Evolutionary conservation across 208 protist species (phyloP), one percentile per base, ranked within the genome.

Genomic region (Crithidia expoeki): DNA sequence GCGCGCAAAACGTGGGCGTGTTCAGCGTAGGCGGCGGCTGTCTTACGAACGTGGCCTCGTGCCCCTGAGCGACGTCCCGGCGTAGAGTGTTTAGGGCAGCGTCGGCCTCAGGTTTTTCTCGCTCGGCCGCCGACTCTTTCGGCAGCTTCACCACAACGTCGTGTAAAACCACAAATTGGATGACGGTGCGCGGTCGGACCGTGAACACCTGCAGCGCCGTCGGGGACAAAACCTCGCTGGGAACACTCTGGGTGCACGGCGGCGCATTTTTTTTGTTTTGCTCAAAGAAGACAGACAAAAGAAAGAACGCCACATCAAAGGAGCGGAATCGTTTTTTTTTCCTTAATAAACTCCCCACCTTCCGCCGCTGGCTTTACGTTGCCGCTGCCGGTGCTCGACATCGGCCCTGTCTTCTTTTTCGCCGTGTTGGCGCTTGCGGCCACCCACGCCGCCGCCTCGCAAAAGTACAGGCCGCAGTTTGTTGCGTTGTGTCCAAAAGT

Each of bases 131-230:
- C 6, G 36, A 25, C 33, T 50, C 51, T 1, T 57, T 56, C 6
- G 79, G 81, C 46, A 74, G 79, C 59, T 74, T 72, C 14, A 88
- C 63, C 30, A 79, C 76, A 10, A 92, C 57, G 3, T 74, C 61
- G 42, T 68, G 66, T 4, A 88, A 46, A 27, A 62, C 60, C 1
- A 88, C 44, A 65, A 92, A 92, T 67, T 92, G 86, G 59, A 85
- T 75, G 2, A 92, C 68, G 16, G 83, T 85, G 58, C 59, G 25
- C 42, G 32, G 68, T 12, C 65, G 76, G 11, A 79, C 72, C 30
- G 83, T 81, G 72, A 92, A 92, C 27, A 86, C 74, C 61, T 91
- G 86, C 58, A 92, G 57, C 23, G 83, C 74, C 4, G 64, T 88
- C n/a, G 86, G 80, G 9, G 55, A 53, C 19, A 92, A 82, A 19